These are phyloP conservation scores for Naematelia aurantialba DNA, from an alignment of 768 basidiomycete genomes.

Conservation along the genomic window DNA sequence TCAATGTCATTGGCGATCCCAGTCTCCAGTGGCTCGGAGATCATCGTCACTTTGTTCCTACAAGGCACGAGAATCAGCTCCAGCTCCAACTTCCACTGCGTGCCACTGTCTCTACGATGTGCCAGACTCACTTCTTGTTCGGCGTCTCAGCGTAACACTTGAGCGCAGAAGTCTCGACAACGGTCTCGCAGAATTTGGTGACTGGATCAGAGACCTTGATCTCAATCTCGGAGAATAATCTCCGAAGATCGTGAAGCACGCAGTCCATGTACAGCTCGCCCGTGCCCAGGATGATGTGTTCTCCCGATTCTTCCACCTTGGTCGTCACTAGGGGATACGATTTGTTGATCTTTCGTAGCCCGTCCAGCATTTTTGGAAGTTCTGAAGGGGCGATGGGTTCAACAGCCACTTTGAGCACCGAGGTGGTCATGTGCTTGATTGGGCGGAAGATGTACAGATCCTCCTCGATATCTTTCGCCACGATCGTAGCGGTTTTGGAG, in stretches of 20 bases:
- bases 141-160: slow-evolving; percentile 99
- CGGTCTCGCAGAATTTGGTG: slow-evolving; percentile 96
- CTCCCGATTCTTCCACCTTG: slow-evolving; percentile 97
- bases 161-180: slow-evolving; percentile 91
- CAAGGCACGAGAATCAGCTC: not conserved
- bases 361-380: slow-evolving; percentile 96
- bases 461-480: slow-evolving; percentile 66
- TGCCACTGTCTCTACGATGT: not conserved
- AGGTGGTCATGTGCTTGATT: slow-evolving; percentile 93
- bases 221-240: slow-evolving; percentile 93
- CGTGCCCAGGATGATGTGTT: slow-evolving; percentile 94
- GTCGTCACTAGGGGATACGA: slow-evolving; percentile 91
- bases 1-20: slow-evolving; percentile 97
- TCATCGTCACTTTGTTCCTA: slow-evolving; percentile 99
- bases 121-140: slow-evolving; percentile 62
- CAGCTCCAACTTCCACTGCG: no score
- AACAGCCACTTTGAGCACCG: slow-evolving; percentile 95
- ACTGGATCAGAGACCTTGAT: slow-evolving; percentile 99
- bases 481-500: slow-evolving; percentile 81
- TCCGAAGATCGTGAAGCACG: slow-evolving; percentile 90
- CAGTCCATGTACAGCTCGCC: slow-evolving; percentile 96
- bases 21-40: slow-evolving; percentile 92
- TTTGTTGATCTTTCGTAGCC: slow-evolving; percentile 93
- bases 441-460: slow-evolving; percentile 94
- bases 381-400: slow-evolving; percentile 97